Conservation (phyloP, 23 red algal genomes). For the Cyanidium caldarium region DNA sequence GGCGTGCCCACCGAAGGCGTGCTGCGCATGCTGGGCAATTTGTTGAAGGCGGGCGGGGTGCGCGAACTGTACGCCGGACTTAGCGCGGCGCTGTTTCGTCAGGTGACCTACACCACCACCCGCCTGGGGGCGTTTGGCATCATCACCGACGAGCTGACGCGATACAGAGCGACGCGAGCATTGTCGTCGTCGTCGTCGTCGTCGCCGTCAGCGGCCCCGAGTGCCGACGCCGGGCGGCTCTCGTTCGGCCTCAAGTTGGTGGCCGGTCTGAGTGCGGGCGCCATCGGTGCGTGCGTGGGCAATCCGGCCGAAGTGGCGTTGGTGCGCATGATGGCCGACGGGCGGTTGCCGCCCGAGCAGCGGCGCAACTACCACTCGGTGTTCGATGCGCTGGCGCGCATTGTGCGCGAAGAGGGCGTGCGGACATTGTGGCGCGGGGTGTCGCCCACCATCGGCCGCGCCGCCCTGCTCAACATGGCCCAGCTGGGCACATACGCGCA, state of each 20-base stretch:
- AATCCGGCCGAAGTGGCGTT: constrained; percentile 62
- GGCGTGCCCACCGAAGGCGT: constrained; percentile 17
- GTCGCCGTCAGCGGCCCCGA: not conserved
- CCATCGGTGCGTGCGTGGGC: constrained; percentile 38
- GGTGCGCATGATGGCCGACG: constrained; percentile 85
- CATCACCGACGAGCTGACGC: constrained; percentile 30
- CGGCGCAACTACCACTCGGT: constrained; percentile 64
- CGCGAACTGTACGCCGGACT: constrained; percentile 60
- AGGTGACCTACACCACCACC: constrained; percentile 86
- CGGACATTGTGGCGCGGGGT: constrained; percentile 71
- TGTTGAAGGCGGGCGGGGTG: constrained; percentile 39
- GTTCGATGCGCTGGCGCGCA: constrained; percentile 46
- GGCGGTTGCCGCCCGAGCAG: constrained; percentile 24
- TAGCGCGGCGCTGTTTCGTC: constrained; percentile 69
- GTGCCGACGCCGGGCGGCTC: not conserved
- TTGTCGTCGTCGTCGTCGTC: too few relatives aligned
- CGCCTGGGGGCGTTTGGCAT: constrained; percentile 71
- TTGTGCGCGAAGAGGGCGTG: constrained; percentile 68
- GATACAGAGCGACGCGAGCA: not conserved
- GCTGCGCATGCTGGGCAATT: constrained; percentile 12
- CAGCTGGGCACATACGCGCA: constrained; percentile 87
- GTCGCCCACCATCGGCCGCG: constrained; percentile 47
- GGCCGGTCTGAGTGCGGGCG: constrained; percentile 57
- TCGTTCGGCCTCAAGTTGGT: constrained; percentile 68
- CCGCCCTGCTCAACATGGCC: constrained; percentile 48